Percentiles rank a stretch among this genome's conserved stretches.
These are phyloP conservation scores for Russula griseocarnosa DNA, from an alignment of 768 basidiomycete species.

Conservation along the genomic window DNA sequence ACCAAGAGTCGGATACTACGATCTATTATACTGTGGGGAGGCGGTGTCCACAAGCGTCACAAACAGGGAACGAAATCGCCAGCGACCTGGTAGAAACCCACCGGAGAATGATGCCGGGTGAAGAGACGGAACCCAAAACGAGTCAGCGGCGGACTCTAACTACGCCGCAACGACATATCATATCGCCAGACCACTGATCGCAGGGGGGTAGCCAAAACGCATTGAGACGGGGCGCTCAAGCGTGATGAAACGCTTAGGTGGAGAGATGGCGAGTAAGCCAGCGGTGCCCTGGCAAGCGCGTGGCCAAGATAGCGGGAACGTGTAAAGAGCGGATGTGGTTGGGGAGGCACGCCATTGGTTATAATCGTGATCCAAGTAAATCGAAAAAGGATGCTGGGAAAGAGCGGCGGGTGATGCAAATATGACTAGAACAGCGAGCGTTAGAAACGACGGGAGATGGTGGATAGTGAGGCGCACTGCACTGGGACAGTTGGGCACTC, in stretches of 20 bases:
- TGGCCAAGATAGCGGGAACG: not conserved
- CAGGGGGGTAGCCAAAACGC: not conserved
- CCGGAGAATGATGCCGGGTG: constrained; percentile 14
- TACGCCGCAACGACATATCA: constrained; percentile 15
- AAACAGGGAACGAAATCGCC: not conserved
- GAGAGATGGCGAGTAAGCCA: constrained; percentile 5
- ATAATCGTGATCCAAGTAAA: too few relatives aligned
- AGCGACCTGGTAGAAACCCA: not conserved
- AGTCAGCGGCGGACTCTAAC: not conserved
- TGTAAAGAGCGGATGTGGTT: not conserved
- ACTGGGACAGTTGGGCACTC: too few relatives aligned
- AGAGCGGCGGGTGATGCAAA: constrained; percentile 8
- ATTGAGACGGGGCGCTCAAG: constrained; percentile 2
- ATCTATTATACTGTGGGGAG: constrained; percentile 8
- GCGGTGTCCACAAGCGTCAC: not conserved
- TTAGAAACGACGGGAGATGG: constrained; percentile 14
- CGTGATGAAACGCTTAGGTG: constrained; percentile 18
- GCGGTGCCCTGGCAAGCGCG: not conserved
- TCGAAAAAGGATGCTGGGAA: not conserved
- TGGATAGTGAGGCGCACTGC: not conserved
- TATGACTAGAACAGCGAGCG: constrained; percentile 18
- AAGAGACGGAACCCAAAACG: constrained; percentile 9
- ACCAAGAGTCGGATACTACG: not conserved
- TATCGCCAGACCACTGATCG: constrained; percentile 9
- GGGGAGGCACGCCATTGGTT: not conserved